Base-by-base conservation (phyloP, 768 basidiomycete genomes). In the Phanerochaete sordida region DNA sequence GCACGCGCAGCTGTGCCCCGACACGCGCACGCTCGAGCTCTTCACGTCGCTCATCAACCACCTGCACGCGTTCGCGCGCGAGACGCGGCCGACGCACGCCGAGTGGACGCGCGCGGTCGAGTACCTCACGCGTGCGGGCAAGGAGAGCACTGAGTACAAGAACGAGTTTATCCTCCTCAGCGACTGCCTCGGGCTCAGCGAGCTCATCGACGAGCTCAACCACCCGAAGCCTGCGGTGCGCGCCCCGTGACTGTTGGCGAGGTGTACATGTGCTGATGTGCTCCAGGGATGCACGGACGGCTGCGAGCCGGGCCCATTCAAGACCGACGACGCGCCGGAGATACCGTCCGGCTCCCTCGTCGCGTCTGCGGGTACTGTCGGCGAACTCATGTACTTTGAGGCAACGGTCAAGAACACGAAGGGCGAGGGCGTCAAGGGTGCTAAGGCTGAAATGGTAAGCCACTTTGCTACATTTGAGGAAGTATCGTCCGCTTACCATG, bases 161-260 rank as follows among this genome's bases (percentile, higher is more conserved):
- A 72, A 73, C 65, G 76, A 78, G 67, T 75, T 78, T 58, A 73
- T 78, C 58, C 71, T 78, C 21, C 67, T 78, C 23, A 74, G 72
- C 58, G 77, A 78, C 60, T 72, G 70, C 23, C 62, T 78, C 9
- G 77, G 77, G 13, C 52, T 76, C 19, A 74, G 72, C 39, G 75
- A 72, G 9, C 67, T 77, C 13, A 66, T 78, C 26, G 77, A 78
- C 56, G 72, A 72, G 60, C 62, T 75, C 26, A 66, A 70, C 46
- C 73, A 74, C 53, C 75, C 77, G 3, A 70, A 69, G 59, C 70
- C 74, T 6, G 55, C 64, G 39, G 70, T 71, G 53, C 28, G 65
- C 58, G 24, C 37, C n/a, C 15, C 28, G 27, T 49, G 50, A 13
- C 1, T 58, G 49, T 13, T 56, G 27, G 23, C 33, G 54, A 16